These are phyloP conservation scores for Plasmodium falciparum DNA, from an alignment of 169 alveolate genomes.

Conservation along the genomic window DNA sequence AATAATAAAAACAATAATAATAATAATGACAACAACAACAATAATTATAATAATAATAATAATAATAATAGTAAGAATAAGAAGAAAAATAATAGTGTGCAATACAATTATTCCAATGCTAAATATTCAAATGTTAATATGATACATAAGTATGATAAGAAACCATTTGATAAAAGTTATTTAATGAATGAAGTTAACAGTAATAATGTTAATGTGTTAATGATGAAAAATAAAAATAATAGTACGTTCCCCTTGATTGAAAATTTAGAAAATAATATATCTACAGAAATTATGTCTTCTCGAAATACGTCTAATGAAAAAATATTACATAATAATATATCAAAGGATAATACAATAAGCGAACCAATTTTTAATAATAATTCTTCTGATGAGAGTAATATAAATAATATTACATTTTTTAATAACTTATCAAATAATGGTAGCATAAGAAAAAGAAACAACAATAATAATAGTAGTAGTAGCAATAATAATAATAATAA, in stretches of 20 bases:
- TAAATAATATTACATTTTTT: neutral
- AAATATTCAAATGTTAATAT: no score
- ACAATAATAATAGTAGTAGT: no score
- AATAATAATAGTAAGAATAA: neutral
- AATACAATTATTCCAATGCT: no score
- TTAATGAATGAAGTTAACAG: neutral
- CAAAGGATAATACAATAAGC: neutral
- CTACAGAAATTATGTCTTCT: slow-evolving; percentile 44
- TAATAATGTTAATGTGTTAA: neutral
- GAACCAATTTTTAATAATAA: neutral
- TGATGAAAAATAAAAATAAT: neutral
- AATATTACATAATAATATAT: slow-evolving; percentile 7
- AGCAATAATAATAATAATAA: no score
- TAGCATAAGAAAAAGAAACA: neutral
- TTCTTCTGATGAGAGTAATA: slow-evolving; percentile 1
- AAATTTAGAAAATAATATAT: neutral
- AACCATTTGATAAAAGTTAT: neutral
- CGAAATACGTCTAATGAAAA: slow-evolving; percentile 37
- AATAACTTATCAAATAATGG: neutral
- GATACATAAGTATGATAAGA: neutral
- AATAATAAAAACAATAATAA: neutral
- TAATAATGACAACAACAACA: neutral
- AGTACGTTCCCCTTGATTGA: neutral
- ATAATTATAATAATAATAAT: neutral
- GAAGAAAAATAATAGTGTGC: neutral